A percentile compares a stretch with the other conserved stretches of the same genome.
Conservation (phyloP, 768 basidiomycete species). For the Hypholoma sublateritium region DNA sequence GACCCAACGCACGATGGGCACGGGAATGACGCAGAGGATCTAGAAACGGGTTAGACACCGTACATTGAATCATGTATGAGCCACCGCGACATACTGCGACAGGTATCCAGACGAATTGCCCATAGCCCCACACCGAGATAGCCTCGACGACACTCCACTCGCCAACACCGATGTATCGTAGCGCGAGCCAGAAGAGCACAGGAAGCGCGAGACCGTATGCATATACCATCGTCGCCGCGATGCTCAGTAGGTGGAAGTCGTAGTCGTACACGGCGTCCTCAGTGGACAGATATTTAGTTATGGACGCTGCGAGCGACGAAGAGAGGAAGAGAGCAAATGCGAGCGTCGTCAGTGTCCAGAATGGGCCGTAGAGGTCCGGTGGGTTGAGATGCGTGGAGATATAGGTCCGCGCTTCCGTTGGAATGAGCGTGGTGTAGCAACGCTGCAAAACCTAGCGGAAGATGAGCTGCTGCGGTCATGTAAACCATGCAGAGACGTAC, state of each 20-base stretch:
- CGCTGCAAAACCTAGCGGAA: constrained; percentile 59
- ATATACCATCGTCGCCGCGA: constrained; percentile 84
- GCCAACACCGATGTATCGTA: constrained; percentile 84
- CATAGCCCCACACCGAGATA: constrained; percentile 78
- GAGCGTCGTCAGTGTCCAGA: constrained; percentile 97
- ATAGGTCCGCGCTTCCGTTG: constrained; percentile 58
- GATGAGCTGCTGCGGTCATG: constrained; percentile 1
- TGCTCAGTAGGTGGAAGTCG: constrained; percentile 82
- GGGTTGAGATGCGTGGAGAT: constrained; percentile 64
- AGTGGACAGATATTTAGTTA: constrained; percentile 80
- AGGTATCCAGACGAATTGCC: constrained; percentile 85
- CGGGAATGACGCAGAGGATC: constrained; percentile 85
- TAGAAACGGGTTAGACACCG: constrained; percentile 22
- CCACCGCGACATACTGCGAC: constrained; percentile 56
- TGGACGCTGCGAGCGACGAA: constrained; percentile 87
- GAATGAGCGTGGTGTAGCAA: constrained; percentile 78
- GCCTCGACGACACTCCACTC: constrained; percentile 91
- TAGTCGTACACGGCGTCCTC: constrained; percentile 63
- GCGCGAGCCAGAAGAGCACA: constrained; percentile 76
- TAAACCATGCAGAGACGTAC: constrained; percentile 27
- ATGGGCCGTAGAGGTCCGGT: constrained; percentile 85
- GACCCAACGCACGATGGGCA: constrained; percentile 80
- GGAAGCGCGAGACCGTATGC: constrained; percentile 85
- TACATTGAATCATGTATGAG: background rate
- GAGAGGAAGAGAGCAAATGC: constrained; percentile 92